Percentiles rank a stretch among this genome's conserved stretches.
These are phyloP conservation scores for Boletus vermiculosoides DNA, from an alignment of 768 basidiomycete genomes.

Conservation along the genomic window DNA sequence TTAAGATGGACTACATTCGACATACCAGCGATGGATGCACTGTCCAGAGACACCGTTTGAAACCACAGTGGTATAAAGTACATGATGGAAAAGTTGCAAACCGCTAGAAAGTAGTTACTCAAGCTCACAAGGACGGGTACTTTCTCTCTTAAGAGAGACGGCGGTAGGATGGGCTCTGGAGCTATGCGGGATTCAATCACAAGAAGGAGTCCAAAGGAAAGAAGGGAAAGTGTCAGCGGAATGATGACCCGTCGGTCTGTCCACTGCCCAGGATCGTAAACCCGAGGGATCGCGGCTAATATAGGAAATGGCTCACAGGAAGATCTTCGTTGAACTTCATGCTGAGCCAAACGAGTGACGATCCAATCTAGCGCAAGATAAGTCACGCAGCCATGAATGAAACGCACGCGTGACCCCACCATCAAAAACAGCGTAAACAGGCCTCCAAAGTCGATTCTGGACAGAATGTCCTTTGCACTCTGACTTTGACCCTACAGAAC, in stretches of 20 bases:
- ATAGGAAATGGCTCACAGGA: background rate
- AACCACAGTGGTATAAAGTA: slow-evolving; percentile 20
- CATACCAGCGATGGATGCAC: slow-evolving; percentile 10
- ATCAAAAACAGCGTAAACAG: slow-evolving; percentile 2
- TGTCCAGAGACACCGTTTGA: slow-evolving; percentile 12
- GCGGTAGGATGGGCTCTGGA: slow-evolving; percentile 11
- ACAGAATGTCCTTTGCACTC: slow-evolving; percentile 5
- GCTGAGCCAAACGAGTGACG: slow-evolving; percentile 11
- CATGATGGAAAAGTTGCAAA: slow-evolving; percentile 16
- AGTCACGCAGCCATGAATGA: background rate
- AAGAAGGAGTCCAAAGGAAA: slow-evolving; percentile 8
- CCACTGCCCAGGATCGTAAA: slow-evolving; percentile 6
- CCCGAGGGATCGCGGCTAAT: too few relatives aligned
- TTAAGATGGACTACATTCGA: background rate
- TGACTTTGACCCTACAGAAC: slow-evolving; percentile 8
- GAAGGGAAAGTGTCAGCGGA: slow-evolving; percentile 7
- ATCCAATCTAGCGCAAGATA: slow-evolving; percentile 9
- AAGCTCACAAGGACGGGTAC: slow-evolving; percentile 6
- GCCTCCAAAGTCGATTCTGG: slow-evolving; percentile 17
- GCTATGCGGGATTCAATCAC: slow-evolving; percentile 6
- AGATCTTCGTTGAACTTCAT: slow-evolving; percentile 16
- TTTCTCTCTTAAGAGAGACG: slow-evolving; percentile 6
- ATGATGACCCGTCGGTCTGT: slow-evolving; percentile 2
- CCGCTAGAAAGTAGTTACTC: slow-evolving; percentile 7
- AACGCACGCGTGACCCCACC: background rate